Base-by-base conservation (phyloP, 768 basidiomycete genomes). In the Podaxis sp. region DNA sequence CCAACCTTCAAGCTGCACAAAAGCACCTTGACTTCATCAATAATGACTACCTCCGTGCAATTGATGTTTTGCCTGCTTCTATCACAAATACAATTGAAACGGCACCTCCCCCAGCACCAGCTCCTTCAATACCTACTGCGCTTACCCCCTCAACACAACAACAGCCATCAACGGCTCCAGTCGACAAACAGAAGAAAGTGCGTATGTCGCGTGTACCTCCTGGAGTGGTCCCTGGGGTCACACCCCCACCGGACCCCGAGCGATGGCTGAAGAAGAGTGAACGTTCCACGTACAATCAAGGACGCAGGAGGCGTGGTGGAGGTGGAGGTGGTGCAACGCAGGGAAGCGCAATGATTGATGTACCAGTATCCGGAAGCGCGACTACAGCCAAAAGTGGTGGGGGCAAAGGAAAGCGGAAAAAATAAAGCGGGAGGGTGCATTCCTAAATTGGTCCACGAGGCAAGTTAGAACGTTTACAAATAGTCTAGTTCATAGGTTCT, bases 201-300 rank as follows among this genome's bases (percentile, higher is more conserved):
- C 82, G 88, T 63, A 83, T 74, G 74, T 83, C 84, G 65, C 87
- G 91, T 70, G 80, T 93, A 17, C 91, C 92, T 13, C 80, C 83
- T 59, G 88, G 89, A n/a, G 88, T 93, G 22, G 74, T 87, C 26
- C 89, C 87, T 17, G 91, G 92, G 20, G 86, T 91, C 12, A 92
- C 91, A 3, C 91, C 91, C 30, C 81, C 86, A 17, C 92, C 93
- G 36, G 92, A 94, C 75, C 91, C 92, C 26, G 92, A 94, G 73
- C 79, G 92, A 65, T 94, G 92, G 92, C 72, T 94, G 64, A 94
- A 94, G 84, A 94, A 92, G 78, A 89, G 85, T 57, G 90, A 93
- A 72, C 79, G 91, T 54, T 82, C 88, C 13, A 84, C 80, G 28
- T 85, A 83, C 71, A 78, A 78, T 17, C 78, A 80, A 57, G 81